Evolutionary conservation across 805 yeast genomes (phyloP).

Genomic region (Nakazawaea laoshanensis): DNA sequence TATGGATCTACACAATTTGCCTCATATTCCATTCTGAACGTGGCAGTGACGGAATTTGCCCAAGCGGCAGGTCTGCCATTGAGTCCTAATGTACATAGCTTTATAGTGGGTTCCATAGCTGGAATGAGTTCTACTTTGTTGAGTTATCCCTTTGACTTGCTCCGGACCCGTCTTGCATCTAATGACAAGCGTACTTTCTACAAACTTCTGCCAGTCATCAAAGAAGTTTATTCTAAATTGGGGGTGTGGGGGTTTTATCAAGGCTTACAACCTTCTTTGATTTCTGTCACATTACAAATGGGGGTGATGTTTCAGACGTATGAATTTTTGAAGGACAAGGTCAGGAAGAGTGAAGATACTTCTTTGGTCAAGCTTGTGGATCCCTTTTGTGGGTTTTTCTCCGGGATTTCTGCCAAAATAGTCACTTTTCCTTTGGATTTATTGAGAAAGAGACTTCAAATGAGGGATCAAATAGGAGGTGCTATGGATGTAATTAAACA

Average conservation of each 20-base stretch:
- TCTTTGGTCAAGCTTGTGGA: slow-evolving; percentile 30
- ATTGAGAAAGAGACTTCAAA: slow-evolving; percentile 68
- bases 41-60: slow-evolving; percentile 25
- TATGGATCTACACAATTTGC: slow-evolving; percentile 87
- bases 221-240: slow-evolving; percentile 20
- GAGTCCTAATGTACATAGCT: slow-evolving; percentile 31
- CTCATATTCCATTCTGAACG: slow-evolving; percentile 50
- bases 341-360: slow-evolving; percentile 14
- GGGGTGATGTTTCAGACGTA: slow-evolving; percentile 72
- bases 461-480: slow-evolving; percentile 26
- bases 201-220: slow-evolving; percentile 26
- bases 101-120: slow-evolving; percentile 64
- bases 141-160: slow-evolving; percentile 87
- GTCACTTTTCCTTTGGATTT: slow-evolving; percentile 83
- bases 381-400: slow-evolving; percentile 59
- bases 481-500: slow-evolving; percentile 16
- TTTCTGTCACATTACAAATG: slow-evolving; percentile 61
- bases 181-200: slow-evolving; percentile 29
- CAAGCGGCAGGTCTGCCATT: slow-evolving; percentile 17
- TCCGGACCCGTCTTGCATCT: slow-evolving; percentile 81
- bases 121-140: slow-evolving; percentile 65
- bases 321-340: slow-evolving; percentile 36
- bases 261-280: slow-evolving; percentile 42
- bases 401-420: slow-evolving; percentile 71
- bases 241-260: slow-evolving; percentile 40